Evolutionary conservation across 805 yeast species (phyloP), one percentile per base, ranked within the genome.

Genomic region (Saccharomycopsis javanensis): DNA sequence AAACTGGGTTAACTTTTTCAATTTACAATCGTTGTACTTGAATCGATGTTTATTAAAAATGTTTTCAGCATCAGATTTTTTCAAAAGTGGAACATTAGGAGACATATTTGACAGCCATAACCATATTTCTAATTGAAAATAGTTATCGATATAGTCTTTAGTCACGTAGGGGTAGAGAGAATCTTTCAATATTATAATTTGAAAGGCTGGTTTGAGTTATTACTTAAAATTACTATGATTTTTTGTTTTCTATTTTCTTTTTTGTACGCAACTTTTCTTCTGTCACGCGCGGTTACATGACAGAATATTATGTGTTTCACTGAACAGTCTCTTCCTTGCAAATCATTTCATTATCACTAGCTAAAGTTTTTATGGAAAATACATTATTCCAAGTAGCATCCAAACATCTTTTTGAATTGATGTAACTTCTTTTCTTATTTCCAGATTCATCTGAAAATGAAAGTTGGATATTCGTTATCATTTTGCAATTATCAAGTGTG

Each of bases 1-100:
- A 37, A 34, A 60, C 51, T 60, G 62, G 8, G 62, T 30, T 6
- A 60, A 15, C 38, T 59, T 45, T 25, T 51, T 53, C 42, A 57
- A 51, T 10, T 18, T 30, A 35, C 61, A 59, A 52, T 60, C 60
- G 10, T 37, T 45, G 18, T 42, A 42, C 28, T 42, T 42, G 48
- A 42, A 42, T 3, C 48, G 48, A 27, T 42, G 48, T 11, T 42
- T 42, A 23, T 20, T 20, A 23, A 42, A 42, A 20, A 42, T 42
- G 10, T n/a, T 42, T 8, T 42, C 48, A 42, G 48, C 48, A 20
- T 42, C 48, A 10, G 48, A 42, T 42, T 42, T 42, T 25, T 8
- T 20, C 25, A 42, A 42, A 20, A 42, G 28, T 20, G 48, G 48
- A 20, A 42, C 48, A 42, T 42, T 42, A 20, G 48, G 48, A 10